These are phyloP conservation scores for Paraleonurus japonicus DNA, from an alignment of 257 asterid species.

Conservation along the genomic window DNA sequence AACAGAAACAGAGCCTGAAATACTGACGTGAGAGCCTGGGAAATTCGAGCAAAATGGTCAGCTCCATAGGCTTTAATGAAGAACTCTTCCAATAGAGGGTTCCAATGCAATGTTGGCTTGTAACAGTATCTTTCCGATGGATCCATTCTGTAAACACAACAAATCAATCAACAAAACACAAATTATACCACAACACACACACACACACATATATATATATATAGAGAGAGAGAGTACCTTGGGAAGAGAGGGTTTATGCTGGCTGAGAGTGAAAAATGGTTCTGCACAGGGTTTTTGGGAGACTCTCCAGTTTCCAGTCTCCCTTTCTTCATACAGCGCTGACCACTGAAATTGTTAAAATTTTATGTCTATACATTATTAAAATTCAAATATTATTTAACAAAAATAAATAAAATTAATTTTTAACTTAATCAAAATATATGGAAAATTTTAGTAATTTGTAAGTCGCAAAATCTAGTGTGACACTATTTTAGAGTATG, in stretches of 20 bases:
- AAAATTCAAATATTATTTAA: too few species aligned
- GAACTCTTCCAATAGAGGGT: conserved; percentile 79
- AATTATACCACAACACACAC: not conserved
- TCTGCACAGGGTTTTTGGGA: conserved; percentile 33
- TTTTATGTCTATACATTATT: too few species aligned
- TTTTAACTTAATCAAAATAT: too few species aligned
- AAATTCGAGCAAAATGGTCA: conserved; percentile 74
- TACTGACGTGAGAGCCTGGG: conserved; percentile 68
- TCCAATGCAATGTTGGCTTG: conserved; percentile 76
- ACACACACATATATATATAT: not conserved
- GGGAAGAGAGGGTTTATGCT: conserved; percentile 27
- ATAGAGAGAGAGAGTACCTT: conserved; percentile 19
- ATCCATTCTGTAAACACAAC: conserved; percentile 55
- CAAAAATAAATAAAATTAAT: too few species aligned
- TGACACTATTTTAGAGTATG: too few species aligned
- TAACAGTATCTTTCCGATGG: conserved; percentile 69
- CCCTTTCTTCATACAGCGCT: conserved; percentile 33
- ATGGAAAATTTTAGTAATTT: too few species aligned
- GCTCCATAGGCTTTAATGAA: conserved; percentile 79
- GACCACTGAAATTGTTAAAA: not conserved
- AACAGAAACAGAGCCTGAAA: not conserved
- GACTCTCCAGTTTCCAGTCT: not conserved
- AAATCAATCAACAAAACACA: conserved; percentile 12
- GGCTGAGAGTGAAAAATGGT: conserved; percentile 27
- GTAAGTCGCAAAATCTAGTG: too few species aligned